Base-by-base conservation (phyloP, 2,329 filamentous ascomycete species). In the Trichoderma pleuroti region DNA sequence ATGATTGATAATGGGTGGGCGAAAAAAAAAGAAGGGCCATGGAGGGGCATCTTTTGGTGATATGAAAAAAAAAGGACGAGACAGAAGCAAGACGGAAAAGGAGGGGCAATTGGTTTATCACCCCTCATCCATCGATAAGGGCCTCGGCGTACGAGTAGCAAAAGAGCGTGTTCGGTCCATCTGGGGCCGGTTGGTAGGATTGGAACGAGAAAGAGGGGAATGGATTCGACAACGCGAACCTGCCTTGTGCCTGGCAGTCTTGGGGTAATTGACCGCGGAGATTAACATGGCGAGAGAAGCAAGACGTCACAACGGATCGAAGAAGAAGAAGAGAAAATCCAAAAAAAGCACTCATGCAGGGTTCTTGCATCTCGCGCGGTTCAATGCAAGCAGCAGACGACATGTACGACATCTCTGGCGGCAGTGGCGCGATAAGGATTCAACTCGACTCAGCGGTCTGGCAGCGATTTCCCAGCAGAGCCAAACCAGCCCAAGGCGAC, bases 21-120 rank as follows among this genome's bases (percentile, higher is more conserved):
- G 36, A 8, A 42, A 42, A 34, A 30, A 24, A 30, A 10, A 56
- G 24, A 18, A 16, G 5, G 21, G 49, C 49, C 26, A 62, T 30
- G 49, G 56, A 62, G 36, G 63, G 64, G 70, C 36, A 68, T 54
- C 36, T 46, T 18, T 42, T 68, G 63, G 36, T 30, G 64, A 68
- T 61, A n/a, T n/a, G n/a, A n/a, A n/a, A 28, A 36, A 34, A 46
- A 28, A 21, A 61, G 46, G 34, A 42, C 30, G 28, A 30, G 30
- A 26, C 26, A 36, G n/a, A 18, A n/a, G n/a, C 12, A 54, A 36
- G 26, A 24, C n/a, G 28, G 12, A 28, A 24, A 57, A 52, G 64
- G 70, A 71, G 70, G 70, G 70, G 70, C 70, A 71, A 62, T 68
- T 62, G 39, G 64, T 26, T 46, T 70, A 70, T 70, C 69, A 70